Evolutionary conservation across 208 protist genomes (phyloP).

Genomic region (Herpetomonas tarakana): DNA sequence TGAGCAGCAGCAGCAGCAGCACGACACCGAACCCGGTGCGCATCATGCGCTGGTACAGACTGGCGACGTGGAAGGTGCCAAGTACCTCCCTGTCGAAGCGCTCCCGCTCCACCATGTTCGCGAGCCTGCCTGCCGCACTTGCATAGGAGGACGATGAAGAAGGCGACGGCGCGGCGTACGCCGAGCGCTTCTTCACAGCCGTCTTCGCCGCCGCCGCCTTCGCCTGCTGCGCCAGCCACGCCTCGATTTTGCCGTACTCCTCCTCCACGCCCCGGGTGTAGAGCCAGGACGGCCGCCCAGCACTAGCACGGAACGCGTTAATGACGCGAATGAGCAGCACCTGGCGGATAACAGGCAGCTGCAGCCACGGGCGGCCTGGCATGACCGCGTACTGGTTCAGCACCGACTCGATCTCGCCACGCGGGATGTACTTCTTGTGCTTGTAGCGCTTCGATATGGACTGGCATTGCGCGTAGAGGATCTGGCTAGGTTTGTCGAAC

Average conservation of each 20-base stretch:
- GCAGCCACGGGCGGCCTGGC: slow-evolving; percentile 59
- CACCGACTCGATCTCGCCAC: slow-evolving; percentile 50
- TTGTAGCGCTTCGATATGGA: slow-evolving; percentile 55
- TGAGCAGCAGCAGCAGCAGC: slow-evolving; percentile 34
- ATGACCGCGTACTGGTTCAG: slow-evolving; percentile 51
- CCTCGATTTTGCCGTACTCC: slow-evolving; percentile 52
- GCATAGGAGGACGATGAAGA: not conserved
- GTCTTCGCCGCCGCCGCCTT: slow-evolving; percentile 6
- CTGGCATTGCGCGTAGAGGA: slow-evolving; percentile 76
- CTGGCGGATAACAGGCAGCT: slow-evolving; percentile 79
- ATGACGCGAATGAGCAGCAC: slow-evolving; percentile 65
- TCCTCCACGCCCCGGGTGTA: slow-evolving; percentile 67
- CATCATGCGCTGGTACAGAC: slow-evolving; percentile 72
- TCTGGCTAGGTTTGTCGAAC: slow-evolving; percentile 75
- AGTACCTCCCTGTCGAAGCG: slow-evolving; percentile 76
- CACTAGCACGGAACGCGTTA: slow-evolving; percentile 47
- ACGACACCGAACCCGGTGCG: slow-evolving; percentile 40
- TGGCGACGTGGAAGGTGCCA: slow-evolving; percentile 69
- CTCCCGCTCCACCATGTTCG: slow-evolving; percentile 64
- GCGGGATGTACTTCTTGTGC: slow-evolving; percentile 78
- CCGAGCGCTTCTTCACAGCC: not conserved
- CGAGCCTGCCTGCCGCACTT: slow-evolving; percentile 13
- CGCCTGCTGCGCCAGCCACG: slow-evolving; percentile 51
- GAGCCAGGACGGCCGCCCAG: slow-evolving; percentile 64
- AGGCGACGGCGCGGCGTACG: not conserved